These are phyloP conservation scores for Cydonia oblonga DNA, from an alignment of 331 rosid genomes.

Conservation along the genomic window DNA sequence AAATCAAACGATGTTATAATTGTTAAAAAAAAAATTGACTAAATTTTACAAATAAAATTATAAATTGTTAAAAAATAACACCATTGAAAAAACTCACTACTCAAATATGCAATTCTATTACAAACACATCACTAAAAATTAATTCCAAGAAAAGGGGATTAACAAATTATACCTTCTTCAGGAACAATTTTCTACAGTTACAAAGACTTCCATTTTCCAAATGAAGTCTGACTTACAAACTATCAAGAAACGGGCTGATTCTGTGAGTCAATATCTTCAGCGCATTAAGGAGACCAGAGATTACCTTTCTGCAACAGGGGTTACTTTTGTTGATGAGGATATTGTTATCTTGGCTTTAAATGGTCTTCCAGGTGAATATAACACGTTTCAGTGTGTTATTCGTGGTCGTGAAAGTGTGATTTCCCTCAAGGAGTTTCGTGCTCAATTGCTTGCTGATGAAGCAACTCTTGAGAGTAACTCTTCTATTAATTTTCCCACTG, in stretches of 20 bases:
- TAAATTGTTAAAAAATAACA: too few relatives aligned
- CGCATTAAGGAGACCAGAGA: not conserved
- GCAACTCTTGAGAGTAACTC: not conserved
- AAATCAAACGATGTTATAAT: too few relatives aligned
- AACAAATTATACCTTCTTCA: too few relatives aligned
- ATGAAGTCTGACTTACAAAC: not conserved
- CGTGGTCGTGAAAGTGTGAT: not conserved
- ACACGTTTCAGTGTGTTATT: not conserved
- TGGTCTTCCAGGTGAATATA: not conserved
- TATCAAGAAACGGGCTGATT: not conserved
- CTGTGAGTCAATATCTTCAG: not conserved
- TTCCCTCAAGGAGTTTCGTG: not conserved
- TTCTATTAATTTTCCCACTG: too few relatives aligned
- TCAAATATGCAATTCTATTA: too few relatives aligned
- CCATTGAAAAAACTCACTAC: too few relatives aligned
- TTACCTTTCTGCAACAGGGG: not conserved
- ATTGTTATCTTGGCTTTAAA: not conserved
- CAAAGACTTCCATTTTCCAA: not conserved
- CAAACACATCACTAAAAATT: too few relatives aligned
- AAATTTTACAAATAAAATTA: too few relatives aligned
- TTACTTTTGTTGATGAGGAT: not conserved
- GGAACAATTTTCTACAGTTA: not conserved
- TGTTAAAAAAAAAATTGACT: too few relatives aligned
- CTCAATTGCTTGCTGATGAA: not conserved
- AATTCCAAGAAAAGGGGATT: too few relatives aligned